A percentile compares a stretch with the other conserved stretches of the same genome.
These are phyloP conservation scores for Passalora sequoiae DNA, from an alignment of 2,329 filamentous ascomycete species.

Conservation along the genomic window DNA sequence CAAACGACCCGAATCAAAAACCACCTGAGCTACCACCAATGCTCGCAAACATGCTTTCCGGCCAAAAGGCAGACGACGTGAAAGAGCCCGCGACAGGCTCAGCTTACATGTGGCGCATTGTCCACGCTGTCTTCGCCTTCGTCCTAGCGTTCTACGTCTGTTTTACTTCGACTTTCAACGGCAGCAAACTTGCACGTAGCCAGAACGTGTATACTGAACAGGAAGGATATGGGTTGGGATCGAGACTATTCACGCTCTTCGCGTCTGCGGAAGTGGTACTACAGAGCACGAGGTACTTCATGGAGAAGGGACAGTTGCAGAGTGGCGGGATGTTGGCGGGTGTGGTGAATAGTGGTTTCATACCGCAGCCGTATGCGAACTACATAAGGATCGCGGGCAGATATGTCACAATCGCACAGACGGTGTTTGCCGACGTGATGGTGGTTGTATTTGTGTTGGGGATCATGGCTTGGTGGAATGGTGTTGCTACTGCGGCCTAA, in stretches of 20 bases:
- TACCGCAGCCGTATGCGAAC: constrained; percentile 60
- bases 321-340: constrained; percentile 60
- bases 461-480: constrained; percentile 47
- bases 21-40: constrained; percentile 43
- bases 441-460: constrained; percentile 72
- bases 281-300: constrained; percentile 64
- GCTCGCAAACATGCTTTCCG: constrained; percentile 43
- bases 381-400: constrained; percentile 58
- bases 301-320: constrained; percentile 58
- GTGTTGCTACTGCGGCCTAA: constrained; percentile 18
- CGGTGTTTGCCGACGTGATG: constrained; percentile 67
- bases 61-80: constrained; percentile 28
- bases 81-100: constrained; percentile 39
- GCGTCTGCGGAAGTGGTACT: constrained; percentile 69
- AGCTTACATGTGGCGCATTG: constrained; percentile 61
- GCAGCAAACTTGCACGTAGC: constrained; percentile 56
- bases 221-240: constrained; percentile 39
- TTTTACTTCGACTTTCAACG: constrained; percentile 62
- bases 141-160: constrained; percentile 66
- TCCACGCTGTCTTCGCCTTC: constrained; percentile 68
- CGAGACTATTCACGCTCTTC: constrained; percentile 72
- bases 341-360: constrained; percentile 51
- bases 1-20: constrained; percentile 37
- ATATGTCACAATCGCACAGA: constrained; percentile 67
- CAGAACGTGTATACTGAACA: constrained; percentile 37